Conservation (phyloP, 805 yeast genomes). For the Suhomyces faveliae region DNA sequence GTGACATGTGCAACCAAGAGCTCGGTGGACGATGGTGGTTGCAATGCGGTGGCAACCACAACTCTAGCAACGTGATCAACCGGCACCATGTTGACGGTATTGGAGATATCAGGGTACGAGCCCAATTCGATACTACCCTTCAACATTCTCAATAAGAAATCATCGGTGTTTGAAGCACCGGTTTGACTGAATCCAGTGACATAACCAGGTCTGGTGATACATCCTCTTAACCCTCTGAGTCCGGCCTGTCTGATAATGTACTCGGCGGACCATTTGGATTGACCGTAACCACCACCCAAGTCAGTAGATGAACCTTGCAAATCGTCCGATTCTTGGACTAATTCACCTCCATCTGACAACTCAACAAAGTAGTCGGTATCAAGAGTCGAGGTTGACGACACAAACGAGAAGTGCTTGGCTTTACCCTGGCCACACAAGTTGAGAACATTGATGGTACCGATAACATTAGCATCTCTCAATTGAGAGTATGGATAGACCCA, state of each 20-base stretch:
- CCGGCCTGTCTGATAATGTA: slow-evolving; percentile 87
- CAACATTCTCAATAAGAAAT: slow-evolving; percentile 88
- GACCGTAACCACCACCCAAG: slow-evolving; percentile 92
- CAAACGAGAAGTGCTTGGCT: slow-evolving; percentile 84
- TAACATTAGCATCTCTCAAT: slow-evolving; percentile 88
- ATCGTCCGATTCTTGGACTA: slow-evolving; percentile 81
- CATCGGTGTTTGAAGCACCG: slow-evolving; percentile 95
- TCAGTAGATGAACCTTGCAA: slow-evolving; percentile 79
- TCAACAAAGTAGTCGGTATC: slow-evolving; percentile 81
- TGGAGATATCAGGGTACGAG: slow-evolving; percentile 76
- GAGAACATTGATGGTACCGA: slow-evolving; percentile 82
- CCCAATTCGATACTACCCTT: slow-evolving; percentile 94
- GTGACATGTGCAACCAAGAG: slow-evolving; percentile 91
- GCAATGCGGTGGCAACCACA: slow-evolving; percentile 76
- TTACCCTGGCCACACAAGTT: slow-evolving; percentile 75
- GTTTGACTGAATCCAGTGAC: slow-evolving; percentile 81
- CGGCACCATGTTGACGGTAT: slow-evolving; percentile 93
- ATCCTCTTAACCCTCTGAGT: slow-evolving; percentile 78
- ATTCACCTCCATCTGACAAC: slow-evolving; percentile 76
- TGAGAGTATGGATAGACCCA: slow-evolving; percentile 97
- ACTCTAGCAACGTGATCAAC: slow-evolving; percentile 97
- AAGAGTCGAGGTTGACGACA: slow-evolving; percentile 90
- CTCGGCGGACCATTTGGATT: slow-evolving; percentile 97
- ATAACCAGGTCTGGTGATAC: slow-evolving; percentile 93
- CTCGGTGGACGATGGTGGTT: slow-evolving; percentile 57